Conservation (phyloP, 148 eudicot genomes). For the Euryodendron excelsum region DNA sequence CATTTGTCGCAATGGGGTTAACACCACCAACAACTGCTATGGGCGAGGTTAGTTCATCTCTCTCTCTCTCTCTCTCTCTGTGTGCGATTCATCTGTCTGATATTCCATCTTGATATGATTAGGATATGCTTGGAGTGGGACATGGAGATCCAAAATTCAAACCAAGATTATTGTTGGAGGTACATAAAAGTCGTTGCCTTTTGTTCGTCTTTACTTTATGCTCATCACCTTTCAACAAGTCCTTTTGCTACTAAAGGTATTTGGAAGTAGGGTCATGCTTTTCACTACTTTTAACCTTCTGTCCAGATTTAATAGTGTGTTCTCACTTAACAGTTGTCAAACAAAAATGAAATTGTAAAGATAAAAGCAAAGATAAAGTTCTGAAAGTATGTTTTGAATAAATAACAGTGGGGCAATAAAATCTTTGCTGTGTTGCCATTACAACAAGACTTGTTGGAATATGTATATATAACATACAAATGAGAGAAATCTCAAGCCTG, state of each 20-base stretch:
- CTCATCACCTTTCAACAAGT: neutral
- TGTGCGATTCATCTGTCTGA: neutral
- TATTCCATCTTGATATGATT: slow-evolving; percentile 16
- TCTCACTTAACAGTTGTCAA: slow-evolving; percentile 6
- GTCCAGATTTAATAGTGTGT: neutral
- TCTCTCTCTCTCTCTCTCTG: too few species aligned
- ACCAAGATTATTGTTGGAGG: slow-evolving; percentile 32
- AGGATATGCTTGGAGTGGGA: slow-evolving; percentile 43
- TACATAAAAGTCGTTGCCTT: slow-evolving; percentile 15
- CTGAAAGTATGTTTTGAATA: neutral
- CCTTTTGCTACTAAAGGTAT: neutral
- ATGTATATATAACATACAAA: too few species aligned
- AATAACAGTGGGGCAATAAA: neutral
- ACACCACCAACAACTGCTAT: slow-evolving; percentile 32
- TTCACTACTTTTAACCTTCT: neutral
- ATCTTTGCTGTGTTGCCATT: neutral
- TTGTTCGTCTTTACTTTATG: neutral
- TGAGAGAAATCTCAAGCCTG: too few species aligned
- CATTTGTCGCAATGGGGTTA: slow-evolving; percentile 33
- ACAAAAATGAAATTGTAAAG: neutral
- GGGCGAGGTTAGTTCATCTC: slow-evolving; percentile 33
- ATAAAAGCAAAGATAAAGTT: neutral
- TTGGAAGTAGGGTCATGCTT: neutral
- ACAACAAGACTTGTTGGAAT: neutral
- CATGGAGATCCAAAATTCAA: slow-evolving; percentile 29